A percentile compares a stretch with the other conserved stretches of the same genome.
Evolutionary conservation across 768 basidiomycete genomes (phyloP).

Genomic region (Boletus reticulatus): DNA sequence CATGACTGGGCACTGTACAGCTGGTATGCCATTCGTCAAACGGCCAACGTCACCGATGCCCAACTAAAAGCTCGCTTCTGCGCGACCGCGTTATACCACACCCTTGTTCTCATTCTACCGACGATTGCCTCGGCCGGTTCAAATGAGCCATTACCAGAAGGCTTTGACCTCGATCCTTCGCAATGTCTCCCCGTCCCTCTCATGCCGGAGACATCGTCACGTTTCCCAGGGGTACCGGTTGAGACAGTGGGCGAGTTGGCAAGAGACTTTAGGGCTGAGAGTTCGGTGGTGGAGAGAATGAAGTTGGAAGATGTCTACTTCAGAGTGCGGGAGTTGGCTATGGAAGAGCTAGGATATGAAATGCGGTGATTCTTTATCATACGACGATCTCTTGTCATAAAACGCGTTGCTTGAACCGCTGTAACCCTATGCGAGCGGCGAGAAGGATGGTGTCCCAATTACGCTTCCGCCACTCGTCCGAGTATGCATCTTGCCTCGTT

Average conservation of each 20-base stretch:
- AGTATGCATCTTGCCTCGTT: constrained; percentile 55
- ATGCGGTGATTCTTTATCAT: constrained; percentile 12
- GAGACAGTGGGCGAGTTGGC: constrained; percentile 61
- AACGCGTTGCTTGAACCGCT: constrained; percentile 39
- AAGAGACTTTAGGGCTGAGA: constrained; percentile 61
- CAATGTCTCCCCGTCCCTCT: constrained; percentile 61
- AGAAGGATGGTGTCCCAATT: constrained; percentile 57
- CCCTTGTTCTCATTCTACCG: constrained; percentile 49
- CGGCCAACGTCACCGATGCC: constrained; percentile 71
- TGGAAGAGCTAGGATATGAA: constrained; percentile 44
- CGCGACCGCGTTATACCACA: constrained; percentile 70
- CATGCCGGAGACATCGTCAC: constrained; percentile 56
- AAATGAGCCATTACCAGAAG: constrained; percentile 40
- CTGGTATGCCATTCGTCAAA: constrained; percentile 76
- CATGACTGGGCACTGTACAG: constrained; percentile 37
- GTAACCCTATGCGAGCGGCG: constrained; percentile 54
- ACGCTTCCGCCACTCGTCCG: constrained; percentile 62
- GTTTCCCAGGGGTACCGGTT: constrained; percentile 71
- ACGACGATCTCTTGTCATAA: constrained; percentile 5
- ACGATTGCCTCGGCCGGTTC: constrained; percentile 23
- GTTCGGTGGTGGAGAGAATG: constrained; percentile 54
- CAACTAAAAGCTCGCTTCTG: constrained; percentile 72
- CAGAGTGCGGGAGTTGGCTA: constrained; percentile 61
- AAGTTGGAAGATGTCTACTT: constrained; percentile 57
- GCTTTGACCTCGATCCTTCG: constrained; percentile 53